A percentile compares a stretch with the other conserved stretches of the same genome.
Evolutionary conservation across 257 asterid genomes (phyloP).

Genomic region (Fraxinus excelsior): DNA sequence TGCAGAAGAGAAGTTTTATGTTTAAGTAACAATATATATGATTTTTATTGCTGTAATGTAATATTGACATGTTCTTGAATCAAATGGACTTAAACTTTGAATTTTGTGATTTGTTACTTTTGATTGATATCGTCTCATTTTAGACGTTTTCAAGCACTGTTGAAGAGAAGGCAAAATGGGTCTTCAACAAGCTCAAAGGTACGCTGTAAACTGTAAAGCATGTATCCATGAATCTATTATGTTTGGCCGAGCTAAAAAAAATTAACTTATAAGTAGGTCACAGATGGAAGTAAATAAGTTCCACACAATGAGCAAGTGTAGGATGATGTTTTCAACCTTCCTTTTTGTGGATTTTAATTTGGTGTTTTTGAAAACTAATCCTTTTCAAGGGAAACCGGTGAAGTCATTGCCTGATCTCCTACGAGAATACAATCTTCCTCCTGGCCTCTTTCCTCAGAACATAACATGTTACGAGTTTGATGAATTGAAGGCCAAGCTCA

Average conservation of each 20-base stretch:
- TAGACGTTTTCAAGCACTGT: slow-evolving; percentile 83
- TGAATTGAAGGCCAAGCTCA: slow-evolving; percentile 59
- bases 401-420: slow-evolving; percentile 75
- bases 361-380: not conserved
- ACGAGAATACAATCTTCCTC: slow-evolving; percentile 79
- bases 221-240: not conserved
- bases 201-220: not conserved
- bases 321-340: not conserved
- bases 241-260: not conserved
- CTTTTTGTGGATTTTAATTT: not conserved
- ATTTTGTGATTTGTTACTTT: not conserved
- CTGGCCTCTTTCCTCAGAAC: slow-evolving; percentile 89
- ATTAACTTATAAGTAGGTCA: not conserved
- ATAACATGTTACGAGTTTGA: slow-evolving; percentile 80
- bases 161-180: slow-evolving; percentile 96
- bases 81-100: slow-evolving; percentile 7
- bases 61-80: not conserved
- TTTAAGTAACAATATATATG: not conserved
- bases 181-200: slow-evolving; percentile 98
- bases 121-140: slow-evolving; percentile 10
- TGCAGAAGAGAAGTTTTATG: not conserved
- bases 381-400: slow-evolving; percentile 64
- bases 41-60: slow-evolving; percentile 1
- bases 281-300: not conserved
- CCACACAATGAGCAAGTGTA: not conserved